Base-by-base conservation (phyloP, 2,329 filamentous ascomycete genomes). In the Fusarium fujikuroi region DNA sequence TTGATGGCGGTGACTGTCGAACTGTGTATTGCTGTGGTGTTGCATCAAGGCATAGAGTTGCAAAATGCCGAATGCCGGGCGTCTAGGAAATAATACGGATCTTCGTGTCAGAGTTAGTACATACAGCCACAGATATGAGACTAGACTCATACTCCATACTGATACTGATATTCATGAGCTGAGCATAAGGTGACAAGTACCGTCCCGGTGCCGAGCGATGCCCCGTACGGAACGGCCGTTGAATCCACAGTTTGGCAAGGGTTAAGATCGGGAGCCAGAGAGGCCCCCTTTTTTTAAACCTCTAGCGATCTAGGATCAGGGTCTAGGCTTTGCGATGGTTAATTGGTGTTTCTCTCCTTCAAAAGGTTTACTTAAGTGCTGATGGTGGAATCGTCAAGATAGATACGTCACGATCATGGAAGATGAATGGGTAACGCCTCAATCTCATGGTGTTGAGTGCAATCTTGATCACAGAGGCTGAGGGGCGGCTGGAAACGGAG, bases 171-270 rank as follows among this genome's bases (percentile, higher is more conserved):
- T 70, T 43, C 30, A 65, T 74, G 71, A 70, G 70, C 61, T 69
- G 71, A 76, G 64, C 42, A 56, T 73, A 60, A 71, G 73, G 75
- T 77, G 75, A 77, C 64, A 73, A 75, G 73, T 76, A 74, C 75
- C 69, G 75, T 75, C 50, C 65, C 72, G 73, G 71, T 72, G 70
- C 71, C 71, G 71, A 73, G 63, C 66, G 69, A 73, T 72, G 64
- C 65, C 63, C 75, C 70, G 66, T 68, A 60, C 68, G 75, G 76
- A 75, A 72, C 72, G 60, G 72, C 75, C 70, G 73, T 59, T 64
- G 40, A 36, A 60, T 37, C 63, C 68, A 62, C 53, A 50, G 43
- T 63, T 50, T 30, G 37, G 18, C 63, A 58, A 58, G 69, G 68
- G 47, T 59, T 60, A 44, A 43, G 23, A 65, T 44, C 66, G 66